Percentiles rank a stretch among this genome's conserved stretches.
These are phyloP conservation scores for Pleurotus tuoliensis DNA, from an alignment of 768 basidiomycete species.

Conservation along the genomic window DNA sequence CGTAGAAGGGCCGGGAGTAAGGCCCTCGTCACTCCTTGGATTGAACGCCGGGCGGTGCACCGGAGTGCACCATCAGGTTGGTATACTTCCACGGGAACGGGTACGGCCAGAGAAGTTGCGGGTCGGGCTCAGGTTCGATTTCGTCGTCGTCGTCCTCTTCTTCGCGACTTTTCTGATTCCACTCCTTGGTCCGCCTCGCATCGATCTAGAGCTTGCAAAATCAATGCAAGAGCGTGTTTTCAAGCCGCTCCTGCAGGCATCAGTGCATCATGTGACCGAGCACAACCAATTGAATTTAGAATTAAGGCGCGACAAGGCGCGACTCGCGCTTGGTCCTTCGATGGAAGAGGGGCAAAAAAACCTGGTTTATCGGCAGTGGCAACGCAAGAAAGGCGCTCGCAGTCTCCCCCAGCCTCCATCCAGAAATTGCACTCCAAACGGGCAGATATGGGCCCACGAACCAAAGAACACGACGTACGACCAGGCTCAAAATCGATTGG, in stretches of 20 bases:
- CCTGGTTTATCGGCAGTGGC: neutral
- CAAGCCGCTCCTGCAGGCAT: too few species aligned
- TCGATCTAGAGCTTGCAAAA: too few species aligned
- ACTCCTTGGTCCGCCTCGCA: neutral
- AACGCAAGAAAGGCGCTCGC: neutral
- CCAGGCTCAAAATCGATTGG: slow-evolving; percentile 17
- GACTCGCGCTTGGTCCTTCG: too few species aligned
- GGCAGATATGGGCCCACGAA: slow-evolving; percentile 20
- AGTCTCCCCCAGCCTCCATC: slow-evolving; percentile 12
- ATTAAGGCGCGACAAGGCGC: too few species aligned
- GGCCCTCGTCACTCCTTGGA: neutral
- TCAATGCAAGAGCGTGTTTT: too few species aligned
- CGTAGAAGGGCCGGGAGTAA: neutral
- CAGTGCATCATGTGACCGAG: too few species aligned
- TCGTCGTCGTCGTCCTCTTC: neutral
- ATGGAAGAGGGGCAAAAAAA: neutral
- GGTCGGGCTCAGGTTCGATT: neutral
- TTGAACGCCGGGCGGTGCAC: neutral
- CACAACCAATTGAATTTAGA: too few species aligned
- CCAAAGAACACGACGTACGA: slow-evolving; percentile 18
- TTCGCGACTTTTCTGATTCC: neutral
- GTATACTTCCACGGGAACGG: neutral
- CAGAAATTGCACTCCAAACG: slow-evolving; percentile 19
- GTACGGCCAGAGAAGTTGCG: neutral
- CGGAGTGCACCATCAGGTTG: neutral